Conservation (phyloP, 306 rosid genomes). For the Medicago arabica region DNA sequence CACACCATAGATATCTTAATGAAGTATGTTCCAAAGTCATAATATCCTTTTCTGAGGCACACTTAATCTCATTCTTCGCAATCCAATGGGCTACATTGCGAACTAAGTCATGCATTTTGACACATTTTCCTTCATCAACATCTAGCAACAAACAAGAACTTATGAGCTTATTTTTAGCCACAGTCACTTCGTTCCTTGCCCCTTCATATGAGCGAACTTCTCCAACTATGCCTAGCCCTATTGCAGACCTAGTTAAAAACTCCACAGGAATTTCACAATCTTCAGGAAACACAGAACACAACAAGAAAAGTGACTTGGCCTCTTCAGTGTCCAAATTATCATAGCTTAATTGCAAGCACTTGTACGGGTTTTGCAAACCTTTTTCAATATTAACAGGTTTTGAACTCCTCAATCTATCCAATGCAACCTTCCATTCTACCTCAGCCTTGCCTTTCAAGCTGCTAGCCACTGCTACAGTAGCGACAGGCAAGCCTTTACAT, state of each 20-base stretch:
- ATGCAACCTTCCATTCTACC: conserved; percentile 32
- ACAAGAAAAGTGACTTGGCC: conserved; percentile 17
- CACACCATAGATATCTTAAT: conserved; percentile 27
- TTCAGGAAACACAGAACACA: conserved; percentile 42
- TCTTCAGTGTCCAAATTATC: conserved; percentile 2
- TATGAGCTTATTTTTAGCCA: conserved; percentile 31
- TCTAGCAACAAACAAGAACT: conserved; percentile 26
- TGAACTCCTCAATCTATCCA: conserved; percentile 32
- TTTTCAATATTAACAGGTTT: conserved; percentile 29
- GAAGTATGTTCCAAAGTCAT: background rate
- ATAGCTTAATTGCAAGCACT: conserved; percentile 35
- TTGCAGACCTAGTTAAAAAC: conserved; percentile 29
- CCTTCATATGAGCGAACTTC: conserved; percentile 32
- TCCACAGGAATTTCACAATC: conserved; percentile 27
- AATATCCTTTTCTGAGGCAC: background rate
- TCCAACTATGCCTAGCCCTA: conserved; percentile 28
- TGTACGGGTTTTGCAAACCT: conserved; percentile 18
- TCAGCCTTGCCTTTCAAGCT: conserved; percentile 30
- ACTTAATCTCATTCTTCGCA: background rate
- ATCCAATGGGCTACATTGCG: conserved; percentile 20
- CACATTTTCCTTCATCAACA: background rate
- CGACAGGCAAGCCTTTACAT: conserved; percentile 35
- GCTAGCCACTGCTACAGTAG: conserved; percentile 22
- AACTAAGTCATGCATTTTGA: conserved; percentile 31
- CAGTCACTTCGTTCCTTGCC: conserved; percentile 30